Conservation (phyloP, 2,329 filamentous ascomycete genomes). For the Fusarium drepaniforme region DNA sequence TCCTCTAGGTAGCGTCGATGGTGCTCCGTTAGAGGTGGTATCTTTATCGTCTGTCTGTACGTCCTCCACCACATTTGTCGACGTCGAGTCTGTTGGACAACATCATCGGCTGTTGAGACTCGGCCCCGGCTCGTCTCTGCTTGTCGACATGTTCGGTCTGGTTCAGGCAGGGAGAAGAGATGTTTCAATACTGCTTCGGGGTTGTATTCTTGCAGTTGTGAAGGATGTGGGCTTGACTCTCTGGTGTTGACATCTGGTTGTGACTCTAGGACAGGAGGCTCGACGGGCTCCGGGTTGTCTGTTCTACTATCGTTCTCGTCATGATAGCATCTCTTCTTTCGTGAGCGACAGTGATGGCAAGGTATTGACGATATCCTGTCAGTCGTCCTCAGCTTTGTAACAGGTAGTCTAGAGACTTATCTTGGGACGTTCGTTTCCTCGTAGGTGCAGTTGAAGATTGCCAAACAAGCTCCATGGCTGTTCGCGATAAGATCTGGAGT, state of each 20-base stretch:
- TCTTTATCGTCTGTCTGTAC: background rate
- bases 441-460: constrained; percentile 5
- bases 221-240: constrained; percentile 6
- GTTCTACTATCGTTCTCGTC: background rate
- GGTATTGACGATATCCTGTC: constrained; percentile 6
- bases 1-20: constrained; percentile 13
- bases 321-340: constrained; percentile 27
- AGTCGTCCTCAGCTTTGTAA: background rate
- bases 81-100: constrained; percentile 1
- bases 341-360: constrained; percentile 18
- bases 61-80: constrained; percentile 19
- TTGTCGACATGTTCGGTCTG: background rate
- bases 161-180: background rate
- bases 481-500: background rate
- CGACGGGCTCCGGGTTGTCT: background rate
- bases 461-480: constrained; percentile 22
- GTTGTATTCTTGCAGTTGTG: constrained; percentile 10
- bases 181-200: constrained; percentile 22
- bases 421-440: constrained; percentile 21
- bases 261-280: background rate
- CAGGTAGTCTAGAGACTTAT: constrained; percentile 7
- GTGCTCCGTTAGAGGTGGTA: constrained; percentile 14
- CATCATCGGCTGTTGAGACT: background rate
- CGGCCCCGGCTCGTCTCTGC: background rate
- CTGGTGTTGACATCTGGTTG: constrained; percentile 1